phyloP scores from a whole-genome alignment of 768 basidiomycete genomes.

The Lyophyllum semitale region DNA sequence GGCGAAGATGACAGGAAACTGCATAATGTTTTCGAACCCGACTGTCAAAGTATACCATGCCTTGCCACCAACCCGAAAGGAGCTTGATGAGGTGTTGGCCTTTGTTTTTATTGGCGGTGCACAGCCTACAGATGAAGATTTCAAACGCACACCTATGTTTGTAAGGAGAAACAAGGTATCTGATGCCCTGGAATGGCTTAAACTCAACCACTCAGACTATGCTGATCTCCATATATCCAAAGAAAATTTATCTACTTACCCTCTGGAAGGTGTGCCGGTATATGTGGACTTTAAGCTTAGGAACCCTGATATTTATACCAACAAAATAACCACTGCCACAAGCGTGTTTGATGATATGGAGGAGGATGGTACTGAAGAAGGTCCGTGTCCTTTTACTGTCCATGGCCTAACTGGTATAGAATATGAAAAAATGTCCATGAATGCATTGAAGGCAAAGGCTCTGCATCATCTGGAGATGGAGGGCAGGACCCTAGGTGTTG shows the following conservation, averaged over 20 bases:
- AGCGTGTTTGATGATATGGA: too few relatives aligned
- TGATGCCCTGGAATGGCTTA: slow-evolving; percentile 27
- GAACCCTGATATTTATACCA: too few relatives aligned
- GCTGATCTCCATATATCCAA: slow-evolving; percentile 22
- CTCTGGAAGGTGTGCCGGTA: neutral
- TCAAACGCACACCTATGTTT: slow-evolving; percentile 19
- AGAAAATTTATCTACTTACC: slow-evolving; percentile 4
- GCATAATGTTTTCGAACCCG: slow-evolving; percentile 22
- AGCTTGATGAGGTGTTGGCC: slow-evolving; percentile 25
- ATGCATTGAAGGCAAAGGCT: too few relatives aligned
- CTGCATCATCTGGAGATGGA: too few relatives aligned
- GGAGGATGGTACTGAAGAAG: too few relatives aligned
- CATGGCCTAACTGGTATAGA: too few relatives aligned
- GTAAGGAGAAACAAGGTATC: slow-evolving; percentile 23
- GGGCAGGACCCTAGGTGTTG: too few relatives aligned
- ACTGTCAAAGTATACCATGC: slow-evolving; percentile 20
- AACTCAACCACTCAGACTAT: slow-evolving; percentile 27
- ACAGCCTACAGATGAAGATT: slow-evolving; percentile 14
- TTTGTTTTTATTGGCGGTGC: slow-evolving; percentile 10
- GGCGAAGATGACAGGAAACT: slow-evolving; percentile 27
- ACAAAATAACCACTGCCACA: too few relatives aligned
- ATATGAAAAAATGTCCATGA: too few relatives aligned
- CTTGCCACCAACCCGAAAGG: slow-evolving; percentile 20
- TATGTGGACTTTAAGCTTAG: neutral
- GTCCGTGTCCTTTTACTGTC: too few relatives aligned